A percentile compares a stretch with the other conserved stretches of the same genome.
phyloP scores from a whole-genome alignment of 2,329 filamentous ascomycete species.

The Madurella mycetomatis region DNA sequence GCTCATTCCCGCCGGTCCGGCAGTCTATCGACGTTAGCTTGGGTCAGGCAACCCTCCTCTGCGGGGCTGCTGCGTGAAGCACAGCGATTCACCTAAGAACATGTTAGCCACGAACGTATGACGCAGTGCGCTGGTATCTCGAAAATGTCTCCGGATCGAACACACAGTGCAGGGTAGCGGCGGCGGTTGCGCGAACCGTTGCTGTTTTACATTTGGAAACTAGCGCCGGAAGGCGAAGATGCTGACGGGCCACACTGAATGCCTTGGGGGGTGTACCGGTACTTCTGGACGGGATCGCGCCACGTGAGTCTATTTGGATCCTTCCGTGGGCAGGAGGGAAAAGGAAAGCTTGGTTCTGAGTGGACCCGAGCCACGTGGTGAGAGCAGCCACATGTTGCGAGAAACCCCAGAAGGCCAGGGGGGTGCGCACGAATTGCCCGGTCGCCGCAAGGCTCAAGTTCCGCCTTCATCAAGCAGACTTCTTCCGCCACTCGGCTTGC shows the following conservation, averaged over 20 bases:
- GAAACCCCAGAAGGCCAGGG: not conserved
- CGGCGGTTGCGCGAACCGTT: not conserved
- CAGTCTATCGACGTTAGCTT: no score
- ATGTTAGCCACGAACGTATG: no score
- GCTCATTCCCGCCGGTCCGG: no score
- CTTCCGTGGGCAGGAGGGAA: not conserved
- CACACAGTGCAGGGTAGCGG: no score
- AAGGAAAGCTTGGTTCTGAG: not conserved
- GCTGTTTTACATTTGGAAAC: not conserved
- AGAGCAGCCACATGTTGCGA: constrained; percentile 12
- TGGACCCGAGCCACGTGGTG: constrained; percentile 12
- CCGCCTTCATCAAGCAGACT: not conserved
- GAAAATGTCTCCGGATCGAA: no score
- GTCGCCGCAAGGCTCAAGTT: not conserved
- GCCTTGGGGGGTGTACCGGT: constrained; percentile 8
- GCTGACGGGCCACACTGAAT: not conserved
- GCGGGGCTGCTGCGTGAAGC: no score
- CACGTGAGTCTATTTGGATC: constrained; percentile 14
- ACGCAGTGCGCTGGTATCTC: no score
- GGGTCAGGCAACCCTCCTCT: no score
- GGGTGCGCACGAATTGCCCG: constrained; percentile 16
- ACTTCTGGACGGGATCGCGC: constrained; percentile 13
- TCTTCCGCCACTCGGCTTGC: not conserved
- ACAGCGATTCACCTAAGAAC: no score
- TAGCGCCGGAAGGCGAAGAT: not conserved